Evolutionary conservation across 495 filamentous ascomycete species (phyloP).

Genomic region (Neurospora tetrasperma): DNA sequence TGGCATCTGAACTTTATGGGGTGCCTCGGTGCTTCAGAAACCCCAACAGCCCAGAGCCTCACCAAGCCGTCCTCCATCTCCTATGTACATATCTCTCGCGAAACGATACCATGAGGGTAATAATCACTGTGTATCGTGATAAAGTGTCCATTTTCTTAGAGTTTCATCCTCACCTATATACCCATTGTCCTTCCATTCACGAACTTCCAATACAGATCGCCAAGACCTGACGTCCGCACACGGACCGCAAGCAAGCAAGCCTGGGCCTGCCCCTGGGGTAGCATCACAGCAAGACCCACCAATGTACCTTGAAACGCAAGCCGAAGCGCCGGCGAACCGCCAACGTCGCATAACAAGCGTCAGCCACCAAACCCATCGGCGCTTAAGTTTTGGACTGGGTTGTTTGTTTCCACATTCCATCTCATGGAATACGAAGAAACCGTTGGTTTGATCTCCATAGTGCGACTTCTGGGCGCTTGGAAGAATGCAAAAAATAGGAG

Average conservation of each 20-base stretch:
- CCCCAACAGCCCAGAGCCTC: too few relatives aligned
- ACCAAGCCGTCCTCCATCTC: too few relatives aligned
- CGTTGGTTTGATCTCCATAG: background rate
- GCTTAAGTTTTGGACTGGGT: background rate
- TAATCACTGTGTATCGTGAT: background rate
- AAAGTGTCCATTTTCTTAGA: background rate
- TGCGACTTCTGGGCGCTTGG: conserved; percentile 8
- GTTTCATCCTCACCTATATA: background rate
- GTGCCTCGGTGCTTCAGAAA: too few relatives aligned
- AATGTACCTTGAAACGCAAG: background rate
- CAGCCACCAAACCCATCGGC: background rate
- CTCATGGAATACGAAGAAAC: background rate
- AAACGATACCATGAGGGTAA: too few relatives aligned
- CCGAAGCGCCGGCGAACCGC: background rate
- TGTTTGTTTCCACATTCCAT: background rate
- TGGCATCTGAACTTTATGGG: background rate
- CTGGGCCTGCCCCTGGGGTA: background rate
- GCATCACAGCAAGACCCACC: background rate
- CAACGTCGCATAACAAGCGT: background rate
- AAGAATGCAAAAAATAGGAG: background rate
- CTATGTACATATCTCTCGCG: too few relatives aligned
- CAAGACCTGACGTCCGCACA: background rate
- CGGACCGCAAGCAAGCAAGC: background rate
- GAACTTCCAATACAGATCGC: background rate
- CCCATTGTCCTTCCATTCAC: background rate